Evolutionary conservation across 768 basidiomycete genomes (phyloP).

Genomic region (Pisolithus sp.): DNA sequence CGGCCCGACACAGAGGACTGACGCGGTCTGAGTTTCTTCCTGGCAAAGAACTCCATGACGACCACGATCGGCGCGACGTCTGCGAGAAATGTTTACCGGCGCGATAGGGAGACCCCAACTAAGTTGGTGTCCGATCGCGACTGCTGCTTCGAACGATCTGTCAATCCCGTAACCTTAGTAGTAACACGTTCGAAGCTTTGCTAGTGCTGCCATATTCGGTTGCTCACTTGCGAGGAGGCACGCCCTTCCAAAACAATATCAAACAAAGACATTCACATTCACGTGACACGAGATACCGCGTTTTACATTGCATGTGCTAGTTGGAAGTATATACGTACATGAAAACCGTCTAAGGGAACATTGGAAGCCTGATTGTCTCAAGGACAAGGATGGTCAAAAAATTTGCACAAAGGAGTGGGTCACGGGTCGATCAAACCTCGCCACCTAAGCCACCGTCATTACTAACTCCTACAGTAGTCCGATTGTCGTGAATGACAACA

Average conservation of each 20-base stretch:
- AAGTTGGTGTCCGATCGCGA: background rate
- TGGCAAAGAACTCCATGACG: constrained; percentile 63
- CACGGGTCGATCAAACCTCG: constrained; percentile 24
- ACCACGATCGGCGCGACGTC: constrained; percentile 6
- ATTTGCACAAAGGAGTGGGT: constrained; percentile 23
- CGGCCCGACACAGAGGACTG: constrained; percentile 52
- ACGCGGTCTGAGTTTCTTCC: constrained; percentile 53
- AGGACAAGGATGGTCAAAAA: constrained; percentile 24
- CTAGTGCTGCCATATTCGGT: background rate
- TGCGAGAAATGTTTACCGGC: background rate
- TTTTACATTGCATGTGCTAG: no score
- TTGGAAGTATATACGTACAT: no score
- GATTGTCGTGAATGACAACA: constrained; percentile 10
- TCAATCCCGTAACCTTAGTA: no score
- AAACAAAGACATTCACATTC: background rate
- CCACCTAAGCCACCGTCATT: constrained; percentile 15
- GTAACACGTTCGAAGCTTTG: no score
- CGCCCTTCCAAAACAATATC: background rate
- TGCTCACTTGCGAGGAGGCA: background rate
- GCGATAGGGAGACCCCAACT: background rate
- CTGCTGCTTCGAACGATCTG: no score
- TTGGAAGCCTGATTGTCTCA: constrained; percentile 12
- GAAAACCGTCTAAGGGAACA: no score
- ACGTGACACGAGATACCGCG: no score
- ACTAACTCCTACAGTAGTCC: constrained; percentile 16